These are phyloP conservation scores for Diaporthe australafricana DNA, from an alignment of 2,329 filamentous ascomycete genomes.

Conservation along the genomic window DNA sequence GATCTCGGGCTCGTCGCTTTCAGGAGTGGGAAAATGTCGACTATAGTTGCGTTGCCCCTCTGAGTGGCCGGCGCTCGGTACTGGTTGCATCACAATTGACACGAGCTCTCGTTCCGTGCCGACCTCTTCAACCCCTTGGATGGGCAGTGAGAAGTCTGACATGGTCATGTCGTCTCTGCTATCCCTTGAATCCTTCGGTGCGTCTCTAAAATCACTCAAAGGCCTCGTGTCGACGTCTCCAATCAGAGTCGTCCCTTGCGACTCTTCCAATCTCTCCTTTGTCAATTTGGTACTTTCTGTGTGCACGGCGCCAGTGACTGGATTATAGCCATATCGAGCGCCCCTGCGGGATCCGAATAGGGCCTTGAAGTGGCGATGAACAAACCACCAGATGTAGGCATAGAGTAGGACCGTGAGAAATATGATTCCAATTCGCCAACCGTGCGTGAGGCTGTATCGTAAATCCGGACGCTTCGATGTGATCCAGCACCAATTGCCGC, in stretches of 20 bases:
- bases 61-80: background rate
- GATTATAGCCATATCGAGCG: constrained; percentile 2
- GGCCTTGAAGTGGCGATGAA: constrained; percentile 38
- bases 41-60: constrained; percentile 10
- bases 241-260: constrained; percentile 13
- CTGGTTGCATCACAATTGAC: background rate
- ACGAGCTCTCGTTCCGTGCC: background rate
- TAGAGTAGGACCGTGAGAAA: constrained; percentile 54
- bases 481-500: constrained; percentile 60
- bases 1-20: background rate
- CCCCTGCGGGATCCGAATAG: constrained; percentile 11
- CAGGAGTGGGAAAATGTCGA: background rate
- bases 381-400: constrained; percentile 54
- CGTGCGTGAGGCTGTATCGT: constrained; percentile 57
- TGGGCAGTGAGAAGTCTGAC: constrained; percentile 18
- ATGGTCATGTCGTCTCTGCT: constrained; percentile 9
- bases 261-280: constrained; percentile 7
- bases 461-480: constrained; percentile 48
- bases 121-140: background rate
- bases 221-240: background rate
- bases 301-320: constrained; percentile 4
- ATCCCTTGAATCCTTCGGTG: background rate
- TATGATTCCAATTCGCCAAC: constrained; percentile 58
- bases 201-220: background rate
- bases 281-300: background rate